Base-by-base conservation (phyloP, 2,329 filamentous ascomycete genomes). In the Penicillium sumatraense region DNA sequence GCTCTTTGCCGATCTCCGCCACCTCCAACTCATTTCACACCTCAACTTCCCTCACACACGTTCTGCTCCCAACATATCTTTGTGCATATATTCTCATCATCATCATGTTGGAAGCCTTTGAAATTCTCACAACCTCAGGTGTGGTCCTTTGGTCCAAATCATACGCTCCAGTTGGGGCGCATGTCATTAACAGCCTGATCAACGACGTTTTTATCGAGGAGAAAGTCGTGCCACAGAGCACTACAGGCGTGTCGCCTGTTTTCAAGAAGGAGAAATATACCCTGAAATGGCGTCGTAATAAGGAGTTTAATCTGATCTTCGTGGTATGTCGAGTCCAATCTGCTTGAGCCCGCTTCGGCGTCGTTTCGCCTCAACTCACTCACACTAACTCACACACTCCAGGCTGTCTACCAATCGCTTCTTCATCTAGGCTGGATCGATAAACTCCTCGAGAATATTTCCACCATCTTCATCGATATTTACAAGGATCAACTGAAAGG, bases 161-260 rank as follows among this genome's bases (percentile, higher is more conserved):
- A 23, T 96, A 93, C 73, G 86, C 88, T 51, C 83, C 89, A 2
- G 86, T 96, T 70, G 92, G 87, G 72, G 85, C 90, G 40, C 87
- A 89, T 66, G 82, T 97, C 62, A 88, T 99, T 80, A 97, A 99
- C 81, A 89, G 86, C 80, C 88, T 99, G 75, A 97, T 99, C 76
- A 88, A 88, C 73, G 92, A 98, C 76, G 91, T 97, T 71, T 97
- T 99, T 73, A 97, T 99, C 70, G 95, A 99, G 78, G 93, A 97
- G 80, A 93, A 90, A 74, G 84, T 85, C 57, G 83, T 86, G 54
- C 75, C 80, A 16, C 78, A 77, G 27, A 81, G 81, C 48, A 81
- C 84, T 52, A 85, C 86, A 62, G 83, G 86, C 57, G 76, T 81
- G 47, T 85, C 86, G 6, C 85, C 90, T 14, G 83, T 88, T 0